Evolutionary conservation across 805 yeast species (phyloP), one percentile per base, ranked within the genome.

Genomic region (Sungouiella thailandica): DNA sequence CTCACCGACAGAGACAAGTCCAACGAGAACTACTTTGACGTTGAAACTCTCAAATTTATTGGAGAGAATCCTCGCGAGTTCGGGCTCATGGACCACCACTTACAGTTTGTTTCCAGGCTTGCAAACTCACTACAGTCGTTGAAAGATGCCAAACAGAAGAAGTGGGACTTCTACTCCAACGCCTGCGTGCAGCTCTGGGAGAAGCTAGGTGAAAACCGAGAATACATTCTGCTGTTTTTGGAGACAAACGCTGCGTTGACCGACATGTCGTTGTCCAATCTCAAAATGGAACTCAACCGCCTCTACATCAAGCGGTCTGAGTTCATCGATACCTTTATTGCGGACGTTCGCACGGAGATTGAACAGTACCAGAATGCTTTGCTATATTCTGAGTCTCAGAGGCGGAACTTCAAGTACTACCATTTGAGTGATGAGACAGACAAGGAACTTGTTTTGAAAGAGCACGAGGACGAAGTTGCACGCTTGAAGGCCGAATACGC

Each of bases 311-410:
- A 78, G 55, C 78, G 90, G 45, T 71, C 77, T 18, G 70, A 75
- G 36, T 73, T 74, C 43, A 75, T 89, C 14, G 80, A 83, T 32
- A 74, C 75, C 14, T 80, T 89, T 39, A 82, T 89, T 9, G 50
- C 62, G 5, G 83, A 77, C 29, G 66, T 83, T 2, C 68, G 90
- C 53, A 47, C 50, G 2, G 74, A 75, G 36, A 80, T 89, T 8
- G 68, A 66, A 25, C 70, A 65, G 3, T 58, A 74, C 8, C 88
- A 95, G 89, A 62, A 69, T 23, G 56, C 65, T 7, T 57, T 89
- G 45, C 78, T 72, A 53, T 81, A 72, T 41, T 68, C 82, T 1
- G 70, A 66, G 1, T 68, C 62, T 1, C 78, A 80, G 32, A 68
- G 74, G 43, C 40, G 39, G 1, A 52, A 50, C 2, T 83, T 85